A percentile compares a stretch with the other conserved stretches of the same genome.
Evolutionary conservation across 495 filamentous ascomycete species (phyloP).

Genomic region (Articulospora tetracladia): DNA sequence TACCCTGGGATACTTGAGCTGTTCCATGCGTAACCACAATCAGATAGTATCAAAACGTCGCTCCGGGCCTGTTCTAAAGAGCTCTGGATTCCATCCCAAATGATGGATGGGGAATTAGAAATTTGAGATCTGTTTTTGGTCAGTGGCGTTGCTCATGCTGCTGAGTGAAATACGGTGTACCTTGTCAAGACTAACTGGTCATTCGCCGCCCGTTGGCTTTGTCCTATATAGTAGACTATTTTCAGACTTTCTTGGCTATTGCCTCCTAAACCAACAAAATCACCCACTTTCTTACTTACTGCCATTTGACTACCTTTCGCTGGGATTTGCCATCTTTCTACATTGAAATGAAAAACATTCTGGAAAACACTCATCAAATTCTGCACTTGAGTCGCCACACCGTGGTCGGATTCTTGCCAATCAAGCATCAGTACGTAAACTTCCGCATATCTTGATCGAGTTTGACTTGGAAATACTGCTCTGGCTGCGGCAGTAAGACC

Average conservation of each 20-base stretch:
- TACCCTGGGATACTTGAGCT: constrained; percentile 29
- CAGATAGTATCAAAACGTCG: constrained; percentile 13
- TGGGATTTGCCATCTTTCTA: constrained; percentile 10
- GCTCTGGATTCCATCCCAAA: constrained; percentile 12
- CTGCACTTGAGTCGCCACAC: background rate
- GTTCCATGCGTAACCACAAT: background rate
- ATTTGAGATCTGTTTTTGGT: background rate
- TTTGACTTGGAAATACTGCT: background rate
- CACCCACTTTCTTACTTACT: background rate
- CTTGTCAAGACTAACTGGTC: background rate
- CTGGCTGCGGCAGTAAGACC: constrained; percentile 6
- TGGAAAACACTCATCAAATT: constrained; percentile 2
- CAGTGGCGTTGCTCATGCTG: background rate
- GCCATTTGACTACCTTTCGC: background rate
- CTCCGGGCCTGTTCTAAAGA: constrained; percentile 9
- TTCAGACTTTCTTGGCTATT: constrained; percentile 5
- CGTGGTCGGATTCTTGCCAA: background rate
- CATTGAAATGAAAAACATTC: constrained; percentile 7
- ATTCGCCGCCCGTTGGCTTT: background rate
- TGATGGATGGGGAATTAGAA: background rate
- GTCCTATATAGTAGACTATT: constrained; percentile 13
- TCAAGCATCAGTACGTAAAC: constrained; percentile 12
- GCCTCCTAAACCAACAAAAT: background rate
- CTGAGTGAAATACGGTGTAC: background rate
- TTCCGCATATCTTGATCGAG: background rate